phyloP scores from a whole-genome alignment of 1,139 yeast species.

The Pichia norvegensis region DNA sequence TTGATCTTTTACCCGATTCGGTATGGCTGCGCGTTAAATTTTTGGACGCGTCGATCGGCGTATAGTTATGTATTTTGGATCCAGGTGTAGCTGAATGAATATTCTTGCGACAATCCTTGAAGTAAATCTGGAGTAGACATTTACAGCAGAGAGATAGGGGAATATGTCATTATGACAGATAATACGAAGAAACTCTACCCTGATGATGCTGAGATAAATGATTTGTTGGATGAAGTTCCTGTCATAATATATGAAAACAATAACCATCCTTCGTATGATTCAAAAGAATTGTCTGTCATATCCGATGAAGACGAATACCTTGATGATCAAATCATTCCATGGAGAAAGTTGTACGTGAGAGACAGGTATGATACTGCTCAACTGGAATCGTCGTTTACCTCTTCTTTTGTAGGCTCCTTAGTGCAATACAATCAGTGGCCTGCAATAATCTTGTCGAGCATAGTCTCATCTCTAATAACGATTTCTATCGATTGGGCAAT shows the following conservation, averaged over 20 bases:
- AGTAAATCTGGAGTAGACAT: too few species aligned
- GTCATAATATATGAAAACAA: too few species aligned
- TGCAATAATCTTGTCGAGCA: constrained; percentile 47
- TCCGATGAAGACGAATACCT: not conserved
- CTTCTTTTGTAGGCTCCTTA: constrained; percentile 6
- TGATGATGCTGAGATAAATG: not conserved
- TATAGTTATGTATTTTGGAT: too few species aligned
- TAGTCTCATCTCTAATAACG: constrained; percentile 52
- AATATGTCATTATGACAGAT: not conserved
- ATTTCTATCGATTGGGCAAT: constrained; percentile 53
- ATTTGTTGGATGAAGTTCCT: not conserved
- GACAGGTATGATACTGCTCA: constrained; percentile 6
- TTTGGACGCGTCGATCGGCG: not conserved
- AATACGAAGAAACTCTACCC: not conserved
- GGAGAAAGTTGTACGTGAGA: constrained; percentile 11
- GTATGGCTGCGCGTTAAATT: not conserved
- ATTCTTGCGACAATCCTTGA: too few species aligned
- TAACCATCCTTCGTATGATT: not conserved
- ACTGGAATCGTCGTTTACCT: constrained; percentile 1
- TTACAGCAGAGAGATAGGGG: too few species aligned
- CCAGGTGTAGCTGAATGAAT: too few species aligned
- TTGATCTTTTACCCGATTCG: not conserved
- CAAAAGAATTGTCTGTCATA: not conserved
- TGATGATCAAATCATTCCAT: constrained; percentile 11
- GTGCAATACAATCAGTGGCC: constrained; percentile 44